Evolutionary conservation across 2,329 filamentous ascomycete genomes (phyloP), one percentile per base, ranked within the genome.

Genomic region (Microcera coccophila): DNA sequence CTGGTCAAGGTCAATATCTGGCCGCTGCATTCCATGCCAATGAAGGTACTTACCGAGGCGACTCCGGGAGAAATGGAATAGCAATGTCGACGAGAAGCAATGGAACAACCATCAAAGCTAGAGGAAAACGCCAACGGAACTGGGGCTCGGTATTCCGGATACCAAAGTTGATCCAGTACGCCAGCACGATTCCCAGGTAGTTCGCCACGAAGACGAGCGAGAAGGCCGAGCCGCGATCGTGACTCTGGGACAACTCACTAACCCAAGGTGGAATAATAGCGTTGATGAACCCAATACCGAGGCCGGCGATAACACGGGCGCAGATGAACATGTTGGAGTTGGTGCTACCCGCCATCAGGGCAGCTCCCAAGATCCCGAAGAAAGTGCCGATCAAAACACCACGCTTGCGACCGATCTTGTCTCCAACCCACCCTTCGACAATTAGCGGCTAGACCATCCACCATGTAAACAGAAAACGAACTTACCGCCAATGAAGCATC

Each of bases 131-230:
- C 66, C 64, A 67, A 29, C 64, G 62, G 24, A 67, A 57, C 21
- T 61, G 59, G 1, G 53, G 46, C 36, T 58, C 47, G 31, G 59
- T 54, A 37, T 55, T 44, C 38, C 57, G 51, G 8, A 65, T 39
- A 26, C 65, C 65, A 49, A 68, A 69, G 38, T 61, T 62, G 41
- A 69, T 56, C 65, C 66, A 69, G 53, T 65, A 67, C 4, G 66
- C 64, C 5, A 66, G 52, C 18, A 63, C 67, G 35, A 77, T 74
- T 18, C 74, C 73, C 3, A 76, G 62, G 45, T 74, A 75, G 52
- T 77, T 76, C 29, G 73, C 72, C 39, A 75, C 70, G 54, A 77
- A 76, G 34, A 75, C 71, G 41, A 73, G 70, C 15, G 67, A 72
- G 24, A 75, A 62, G 39, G 61, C 70, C 2, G 65, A 67, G 42